Evolutionary conservation across 2,329 filamentous ascomycete genomes (phyloP), one percentile per base, ranked within the genome.

Genomic region (Esteya vermicola): DNA sequence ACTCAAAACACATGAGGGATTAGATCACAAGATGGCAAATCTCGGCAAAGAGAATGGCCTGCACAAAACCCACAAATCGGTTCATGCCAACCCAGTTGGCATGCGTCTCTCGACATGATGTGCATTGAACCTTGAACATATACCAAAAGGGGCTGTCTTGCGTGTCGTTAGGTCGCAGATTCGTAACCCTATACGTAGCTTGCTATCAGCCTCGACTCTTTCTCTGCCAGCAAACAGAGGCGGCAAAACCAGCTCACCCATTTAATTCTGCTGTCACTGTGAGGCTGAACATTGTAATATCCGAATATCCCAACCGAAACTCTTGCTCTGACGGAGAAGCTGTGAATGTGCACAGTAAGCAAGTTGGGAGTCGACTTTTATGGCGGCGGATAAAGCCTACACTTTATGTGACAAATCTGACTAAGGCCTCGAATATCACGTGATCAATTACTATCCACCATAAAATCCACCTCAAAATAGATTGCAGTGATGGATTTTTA

Each of bases 81-180:
- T 74, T 94, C 47, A 96, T 75, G 42, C 78, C 81, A 39, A 98
- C 76, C 63, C 75, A 78, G 52, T 95, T 98, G 10, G 81, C 72
- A 57, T 98, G 88, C 2, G 72, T 78, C 60, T 98, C 91, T 45
- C 86, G 78, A 61, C 91, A 98, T 40, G 88, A 94, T n/a, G 85
- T 95, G 63, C 91, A 98, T 67, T 95, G 85, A 27, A 98, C 89
- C 57, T 83, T 91, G 74, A 98, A 96, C 38, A 85, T 95, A 65
- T 94, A 98, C 72, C 81, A 93, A 65, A 95, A 98, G 4, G 86
- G 85, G 43, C 72, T 74, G 16, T 84, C 83, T 51, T 78, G 66
- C 7, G 78, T 85, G 58, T 98, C 91, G 50, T 78, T 68, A 8
- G 91, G 91, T 42, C 79, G 79, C 50, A 98, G 76, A 53, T 91